Percentiles rank a stretch among this genome's conserved stretches.
Evolutionary conservation across 306 rosid species (phyloP).

Genomic region (Glycine tomentella): DNA sequence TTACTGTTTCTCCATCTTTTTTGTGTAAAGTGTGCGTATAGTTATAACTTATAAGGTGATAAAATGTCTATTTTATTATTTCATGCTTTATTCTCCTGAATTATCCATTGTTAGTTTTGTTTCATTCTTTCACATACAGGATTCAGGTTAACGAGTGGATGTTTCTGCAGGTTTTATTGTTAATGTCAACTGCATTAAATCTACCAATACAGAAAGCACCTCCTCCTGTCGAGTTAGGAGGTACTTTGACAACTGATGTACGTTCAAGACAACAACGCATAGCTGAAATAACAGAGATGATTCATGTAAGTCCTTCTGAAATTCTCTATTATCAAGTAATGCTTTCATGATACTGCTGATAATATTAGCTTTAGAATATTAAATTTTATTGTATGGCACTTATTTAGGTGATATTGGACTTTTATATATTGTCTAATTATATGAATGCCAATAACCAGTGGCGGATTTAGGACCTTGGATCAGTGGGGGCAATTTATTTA

Average conservation of each 20-base stretch:
- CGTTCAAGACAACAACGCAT: constrained; percentile 85
- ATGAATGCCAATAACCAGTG: too few relatives aligned
- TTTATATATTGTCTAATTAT: too few relatives aligned
- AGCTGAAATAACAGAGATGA: constrained; percentile 99
- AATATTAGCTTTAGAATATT: constrained; percentile 3
- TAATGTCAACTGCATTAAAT: constrained; percentile 87
- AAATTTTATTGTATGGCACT: too few relatives aligned
- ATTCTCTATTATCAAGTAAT: constrained; percentile 34
- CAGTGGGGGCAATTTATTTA: too few relatives aligned
- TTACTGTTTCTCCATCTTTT: not conserved
- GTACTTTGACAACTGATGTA: constrained; percentile 61
- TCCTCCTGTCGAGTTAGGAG: constrained; percentile 53
- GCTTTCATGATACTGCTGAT: constrained; percentile 34
- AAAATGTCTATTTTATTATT: too few relatives aligned
- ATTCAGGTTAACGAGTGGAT: constrained; percentile 33
- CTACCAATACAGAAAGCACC: constrained; percentile 51
- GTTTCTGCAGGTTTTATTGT: constrained; percentile 77
- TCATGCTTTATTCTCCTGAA: not conserved
- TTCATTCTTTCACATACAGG: constrained; percentile 18
- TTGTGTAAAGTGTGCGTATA: not conserved
- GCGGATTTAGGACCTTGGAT: too few relatives aligned
- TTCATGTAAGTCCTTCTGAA: constrained; percentile 78
- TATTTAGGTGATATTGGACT: too few relatives aligned
- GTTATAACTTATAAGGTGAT: too few relatives aligned
- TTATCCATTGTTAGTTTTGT: constrained; percentile 6